Conservation (phyloP, 2,329 filamentous ascomycete genomes). For the Pseudogymnoascus sp. region DNA sequence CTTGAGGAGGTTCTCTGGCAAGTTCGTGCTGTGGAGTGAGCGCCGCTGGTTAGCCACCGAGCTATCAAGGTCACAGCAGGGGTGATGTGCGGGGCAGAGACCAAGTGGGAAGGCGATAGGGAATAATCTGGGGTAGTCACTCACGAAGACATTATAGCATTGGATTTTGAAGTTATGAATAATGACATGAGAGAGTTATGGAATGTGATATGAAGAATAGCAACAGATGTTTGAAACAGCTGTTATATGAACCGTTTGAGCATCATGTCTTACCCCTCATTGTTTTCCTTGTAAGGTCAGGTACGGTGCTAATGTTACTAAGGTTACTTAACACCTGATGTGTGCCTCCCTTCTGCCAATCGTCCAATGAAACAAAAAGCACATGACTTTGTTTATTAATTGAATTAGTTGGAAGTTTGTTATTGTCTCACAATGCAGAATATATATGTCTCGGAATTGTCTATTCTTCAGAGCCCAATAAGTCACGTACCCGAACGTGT, state of each 20-base stretch:
- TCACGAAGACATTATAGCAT: neutral
- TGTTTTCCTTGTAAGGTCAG: neutral
- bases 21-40: neutral
- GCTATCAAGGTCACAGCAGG: neutral
- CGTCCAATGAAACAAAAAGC: neutral
- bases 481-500: neutral
- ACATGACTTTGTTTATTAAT: slow-evolving; percentile 1
- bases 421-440: neutral
- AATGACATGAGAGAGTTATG: neutral
- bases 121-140: slow-evolving; percentile 3
- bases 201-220: neutral
- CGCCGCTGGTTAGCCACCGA: neutral
- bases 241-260: neutral
- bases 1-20: neutral
- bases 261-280: neutral
- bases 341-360: neutral
- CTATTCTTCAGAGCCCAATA: neutral
- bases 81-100: neutral
- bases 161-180: neutral
- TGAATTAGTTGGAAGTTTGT: neutral
- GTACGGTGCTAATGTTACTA: neutral
- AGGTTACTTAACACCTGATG: neutral
- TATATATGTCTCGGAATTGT: neutral
- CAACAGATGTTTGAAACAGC: neutral
- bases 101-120: neutral